Conservation (phyloP, 495 filamentous ascomycete species). For the Neurospora sp. region DNA sequence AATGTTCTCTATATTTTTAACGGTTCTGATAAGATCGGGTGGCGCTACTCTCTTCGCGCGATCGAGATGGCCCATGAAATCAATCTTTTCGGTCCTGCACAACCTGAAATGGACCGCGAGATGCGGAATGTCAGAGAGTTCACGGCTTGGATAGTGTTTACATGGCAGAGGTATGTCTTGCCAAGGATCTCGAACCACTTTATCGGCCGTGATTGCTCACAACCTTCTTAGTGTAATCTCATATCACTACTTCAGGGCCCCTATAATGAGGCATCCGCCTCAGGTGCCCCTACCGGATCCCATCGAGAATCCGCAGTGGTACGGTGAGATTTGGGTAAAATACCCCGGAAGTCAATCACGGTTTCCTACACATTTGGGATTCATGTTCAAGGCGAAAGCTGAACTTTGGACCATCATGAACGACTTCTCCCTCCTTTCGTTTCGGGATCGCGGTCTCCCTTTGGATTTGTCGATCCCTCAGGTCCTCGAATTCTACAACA, state of each 20-base stretch:
- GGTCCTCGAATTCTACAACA: conserved; percentile 20
- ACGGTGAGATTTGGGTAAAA: conserved; percentile 28
- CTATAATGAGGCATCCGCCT: conserved; percentile 18
- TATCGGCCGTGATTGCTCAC: conserved; percentile 1
- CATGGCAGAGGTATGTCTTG: conserved; percentile 26
- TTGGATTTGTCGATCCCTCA: conserved; percentile 10
- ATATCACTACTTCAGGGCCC: conserved; percentile 20
- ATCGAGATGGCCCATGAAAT: conserved; percentile 26
- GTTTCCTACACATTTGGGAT: conserved; percentile 17
- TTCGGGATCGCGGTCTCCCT: conserved; percentile 2
- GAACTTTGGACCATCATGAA: conserved; percentile 26
- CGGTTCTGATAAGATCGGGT: conserved; percentile 27
- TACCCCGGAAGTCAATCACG: conserved; percentile 20
- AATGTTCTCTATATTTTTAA: conserved; percentile 20
- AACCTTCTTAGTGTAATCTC: conserved; percentile 7
- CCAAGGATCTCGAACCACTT: conserved; percentile 2
- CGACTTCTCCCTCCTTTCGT: conserved; percentile 13
- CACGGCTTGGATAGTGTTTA: conserved; percentile 28
- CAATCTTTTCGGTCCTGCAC: conserved; percentile 11
- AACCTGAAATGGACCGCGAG: not conserved
- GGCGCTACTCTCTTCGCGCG: conserved; percentile 20
- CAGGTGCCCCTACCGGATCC: conserved; percentile 22
- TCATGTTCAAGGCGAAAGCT: conserved; percentile 22
- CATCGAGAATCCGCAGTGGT: conserved; percentile 18
- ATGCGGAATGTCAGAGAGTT: conserved; percentile 17